Conservation (phyloP, 2,329 filamentous ascomycete genomes). For the Xylariaceae sp. region DNA sequence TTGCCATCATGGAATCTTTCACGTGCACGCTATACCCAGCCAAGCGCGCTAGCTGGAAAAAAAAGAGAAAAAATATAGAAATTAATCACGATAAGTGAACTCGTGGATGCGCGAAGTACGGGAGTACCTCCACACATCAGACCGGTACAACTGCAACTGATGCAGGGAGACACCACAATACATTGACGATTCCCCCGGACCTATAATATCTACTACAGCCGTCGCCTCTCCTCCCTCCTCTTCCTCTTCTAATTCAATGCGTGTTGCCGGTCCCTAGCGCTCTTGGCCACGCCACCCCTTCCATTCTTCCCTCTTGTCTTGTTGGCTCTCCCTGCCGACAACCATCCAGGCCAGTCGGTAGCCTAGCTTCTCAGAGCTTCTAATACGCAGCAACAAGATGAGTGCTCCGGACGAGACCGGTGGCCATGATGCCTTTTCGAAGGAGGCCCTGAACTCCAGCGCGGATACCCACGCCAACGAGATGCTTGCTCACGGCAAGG, state of each 20-base stretch:
- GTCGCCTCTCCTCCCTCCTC: background rate
- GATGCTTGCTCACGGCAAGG: constrained; percentile 20
- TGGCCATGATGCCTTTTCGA: constrained; percentile 13
- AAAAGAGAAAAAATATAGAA: no score
- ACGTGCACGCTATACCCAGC: no score
- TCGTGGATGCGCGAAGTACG: no score
- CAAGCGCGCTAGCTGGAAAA: no score
- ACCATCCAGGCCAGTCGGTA: background rate
- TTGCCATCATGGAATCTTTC: no score
- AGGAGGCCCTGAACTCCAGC: constrained; percentile 44
- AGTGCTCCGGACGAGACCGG: background rate
- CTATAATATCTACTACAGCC: background rate
- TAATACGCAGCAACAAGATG: background rate
- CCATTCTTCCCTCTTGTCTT: background rate
- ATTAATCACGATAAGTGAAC: no score
- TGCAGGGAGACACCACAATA: background rate
- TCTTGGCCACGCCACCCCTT: background rate
- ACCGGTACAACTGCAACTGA: no score
- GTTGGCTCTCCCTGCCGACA: background rate
- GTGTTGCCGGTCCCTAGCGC: background rate
- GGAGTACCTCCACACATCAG: no score
- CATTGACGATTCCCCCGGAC: no score
- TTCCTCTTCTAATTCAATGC: background rate
- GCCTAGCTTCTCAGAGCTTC: background rate
- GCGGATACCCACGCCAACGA: constrained; percentile 33